Conservation (phyloP, 192 early-diverging fungal genomes). For the Umbelopsis sp. region DNA sequence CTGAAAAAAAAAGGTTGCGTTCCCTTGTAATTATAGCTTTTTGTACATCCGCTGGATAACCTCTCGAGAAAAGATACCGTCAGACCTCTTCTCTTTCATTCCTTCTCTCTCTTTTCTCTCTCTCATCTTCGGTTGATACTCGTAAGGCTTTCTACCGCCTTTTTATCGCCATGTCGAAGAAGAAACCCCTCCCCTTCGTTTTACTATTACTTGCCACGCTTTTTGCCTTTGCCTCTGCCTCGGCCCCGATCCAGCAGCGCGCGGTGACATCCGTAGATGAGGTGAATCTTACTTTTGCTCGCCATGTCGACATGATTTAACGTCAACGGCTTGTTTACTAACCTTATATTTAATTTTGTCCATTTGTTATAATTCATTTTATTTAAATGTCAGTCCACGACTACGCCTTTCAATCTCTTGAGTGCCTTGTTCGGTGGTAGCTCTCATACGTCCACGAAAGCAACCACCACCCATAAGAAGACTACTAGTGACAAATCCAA, state of each 20-base stretch:
- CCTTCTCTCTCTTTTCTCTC: background rate
- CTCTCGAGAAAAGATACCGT: background rate
- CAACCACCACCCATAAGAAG: no score
- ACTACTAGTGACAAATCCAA: no score
- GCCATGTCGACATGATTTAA: no score
- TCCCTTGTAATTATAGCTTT: background rate
- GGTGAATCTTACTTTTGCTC: background rate
- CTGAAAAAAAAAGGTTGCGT: background rate
- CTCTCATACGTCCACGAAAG: background rate
- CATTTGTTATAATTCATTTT: no score
- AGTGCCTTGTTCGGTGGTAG: background rate
- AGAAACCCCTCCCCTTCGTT: slow-evolving; percentile 15
- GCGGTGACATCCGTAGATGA: background rate
- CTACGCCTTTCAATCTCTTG: background rate
- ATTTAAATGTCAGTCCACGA: background rate
- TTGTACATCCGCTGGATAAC: background rate
- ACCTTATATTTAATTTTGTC: no score
- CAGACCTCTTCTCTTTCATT: background rate
- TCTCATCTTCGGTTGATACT: no score
- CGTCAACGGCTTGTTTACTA: no score
- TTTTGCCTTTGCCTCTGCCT: background rate
- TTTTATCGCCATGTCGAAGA: background rate
- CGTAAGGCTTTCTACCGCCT: background rate
- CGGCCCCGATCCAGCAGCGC: background rate
- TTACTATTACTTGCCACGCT: background rate